Evolutionary conservation across 2,329 filamentous ascomycete genomes (phyloP).

Genomic region (Aspergillus transmontanensis): DNA sequence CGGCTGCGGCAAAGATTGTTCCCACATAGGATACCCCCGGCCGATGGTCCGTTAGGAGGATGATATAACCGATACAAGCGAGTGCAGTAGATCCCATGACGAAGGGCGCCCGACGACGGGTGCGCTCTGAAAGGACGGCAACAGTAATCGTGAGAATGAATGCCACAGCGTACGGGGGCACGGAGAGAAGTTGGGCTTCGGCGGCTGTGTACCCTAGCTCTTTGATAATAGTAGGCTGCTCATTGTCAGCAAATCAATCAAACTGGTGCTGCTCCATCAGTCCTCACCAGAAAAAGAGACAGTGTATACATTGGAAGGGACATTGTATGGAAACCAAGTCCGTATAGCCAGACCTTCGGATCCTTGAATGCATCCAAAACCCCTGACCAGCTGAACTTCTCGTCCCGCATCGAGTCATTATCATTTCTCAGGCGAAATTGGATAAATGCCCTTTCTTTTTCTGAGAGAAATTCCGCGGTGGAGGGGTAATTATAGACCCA

Average conservation of each 20-base stretch:
- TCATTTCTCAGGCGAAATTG: slow-evolving; percentile 66
- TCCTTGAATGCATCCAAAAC: slow-evolving; percentile 67
- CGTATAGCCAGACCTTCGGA: slow-evolving; percentile 73
- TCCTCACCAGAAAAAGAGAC: slow-evolving; percentile 38
- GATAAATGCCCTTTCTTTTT: slow-evolving; percentile 61
- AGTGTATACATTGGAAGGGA: slow-evolving; percentile 58
- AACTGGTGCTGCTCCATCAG: not conserved
- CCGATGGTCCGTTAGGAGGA: slow-evolving; percentile 57
- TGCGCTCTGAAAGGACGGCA: slow-evolving; percentile 63
- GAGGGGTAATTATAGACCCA: slow-evolving; percentile 47
- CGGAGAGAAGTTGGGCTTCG: slow-evolving; percentile 57
- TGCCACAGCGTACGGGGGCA: slow-evolving; percentile 66
- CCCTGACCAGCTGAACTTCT: slow-evolving; percentile 69
- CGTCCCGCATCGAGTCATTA: slow-evolving; percentile 69
- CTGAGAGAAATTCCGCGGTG: slow-evolving; percentile 44
- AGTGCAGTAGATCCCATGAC: slow-evolving; percentile 61
- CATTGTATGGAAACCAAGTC: slow-evolving; percentile 71
- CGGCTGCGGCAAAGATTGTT: slow-evolving; percentile 65
- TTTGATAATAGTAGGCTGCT: slow-evolving; percentile 46
- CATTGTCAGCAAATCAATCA: not conserved
- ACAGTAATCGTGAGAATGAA: slow-evolving; percentile 61
- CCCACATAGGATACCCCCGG: slow-evolving; percentile 63
- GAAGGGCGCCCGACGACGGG: slow-evolving; percentile 62
- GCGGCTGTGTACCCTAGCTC: slow-evolving; percentile 45
- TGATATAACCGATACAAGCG: slow-evolving; percentile 64